A percentile compares a stretch with the other conserved stretches of the same genome.
These are phyloP conservation scores for Apiotrichum veenhuisii DNA, from an alignment of 1,284 basidiomycete species.

Conservation along the genomic window DNA sequence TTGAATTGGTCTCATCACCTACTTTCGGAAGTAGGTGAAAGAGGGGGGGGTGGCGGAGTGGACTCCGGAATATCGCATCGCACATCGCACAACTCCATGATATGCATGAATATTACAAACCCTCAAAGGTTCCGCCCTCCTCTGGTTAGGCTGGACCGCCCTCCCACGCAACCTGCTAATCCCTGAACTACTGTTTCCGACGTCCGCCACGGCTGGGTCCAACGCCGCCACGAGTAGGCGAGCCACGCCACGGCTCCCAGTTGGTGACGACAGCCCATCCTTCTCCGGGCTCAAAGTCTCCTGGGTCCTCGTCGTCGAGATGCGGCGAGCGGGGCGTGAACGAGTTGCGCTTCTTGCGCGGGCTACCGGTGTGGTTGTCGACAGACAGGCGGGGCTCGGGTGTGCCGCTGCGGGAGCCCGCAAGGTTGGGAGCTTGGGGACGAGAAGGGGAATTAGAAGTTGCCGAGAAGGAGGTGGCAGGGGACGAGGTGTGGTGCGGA, in stretches of 20 bases:
- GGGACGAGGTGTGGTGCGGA: constrained; percentile 2
- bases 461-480: constrained; percentile 28
- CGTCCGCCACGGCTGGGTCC: no score
- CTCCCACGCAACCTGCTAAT: neutral
- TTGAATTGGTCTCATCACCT: no score
- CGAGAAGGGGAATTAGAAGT: constrained; percentile 35
- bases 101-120: no score
- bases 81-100: no score
- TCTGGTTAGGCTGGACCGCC: no score
- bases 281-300: constrained; percentile 45
- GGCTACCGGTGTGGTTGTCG: neutral
- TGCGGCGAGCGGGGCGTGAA: constrained; percentile 28
- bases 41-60: no score
- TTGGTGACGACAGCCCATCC: constrained; percentile 36
- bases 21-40: no score
- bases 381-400: constrained; percentile 1
- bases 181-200: neutral
- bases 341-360: constrained; percentile 9
- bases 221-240: no score
- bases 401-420: neutral
- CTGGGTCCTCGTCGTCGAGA: constrained; percentile 46
- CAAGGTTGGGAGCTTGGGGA: constrained; percentile 11
- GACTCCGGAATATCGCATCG: no score
- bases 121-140: no score
- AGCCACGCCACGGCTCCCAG: neutral